Base-by-base conservation (phyloP, 192 early-diverging fungal species). In the Entomortierella beljakovae region DNA sequence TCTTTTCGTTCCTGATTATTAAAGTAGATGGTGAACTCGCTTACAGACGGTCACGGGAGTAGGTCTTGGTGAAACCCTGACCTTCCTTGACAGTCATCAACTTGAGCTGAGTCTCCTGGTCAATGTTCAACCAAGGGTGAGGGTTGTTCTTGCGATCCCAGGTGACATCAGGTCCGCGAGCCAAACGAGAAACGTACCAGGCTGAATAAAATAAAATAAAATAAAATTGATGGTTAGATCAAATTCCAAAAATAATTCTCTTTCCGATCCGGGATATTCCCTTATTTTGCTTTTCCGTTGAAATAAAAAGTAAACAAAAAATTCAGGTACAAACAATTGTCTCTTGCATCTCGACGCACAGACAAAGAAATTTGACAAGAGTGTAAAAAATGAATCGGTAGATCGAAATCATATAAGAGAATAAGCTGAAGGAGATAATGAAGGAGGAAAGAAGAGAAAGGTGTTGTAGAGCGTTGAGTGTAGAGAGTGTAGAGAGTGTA, bases 71-170 rank as follows among this genome's bases (percentile, higher is more conserved):
- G 51, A 86, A 89, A 61, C 84, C 84, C 64, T 87, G 86, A 65
- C 80, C 82, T 53, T 87, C 84, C 74, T 86, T 85, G 54, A 87
- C 80, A 54, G 84, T 81, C 75, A 85, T 82, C 29, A 87, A 55
- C 84, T 89, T 89, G 69, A 87, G 82, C 67, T 89, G 86, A 32
- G 84, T 86, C 58, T 85, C 79, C 59, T 89, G 80, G 69, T 89
- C 80, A 79, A 89, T 80, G 82, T 89, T 66, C 75, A 82, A 80
- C 88, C 88, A 89, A 60, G 82, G 83, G 58, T 83, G 65, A 32
- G 83, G 83, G 75, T 84, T 84, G 65, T 84, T 84, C 37, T 64
- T 69, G 67, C 79, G 82, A 68, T 87, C 88, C 88, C 88, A 89
- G 64, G 85, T 82, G 69, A 87, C 86, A 61, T 89, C 87, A 75